A percentile compares a stretch with the other conserved stretches of the same genome.
These are phyloP conservation scores for Tothia fuscella DNA, from an alignment of 2,329 filamentous ascomycete genomes.

Conservation along the genomic window DNA sequence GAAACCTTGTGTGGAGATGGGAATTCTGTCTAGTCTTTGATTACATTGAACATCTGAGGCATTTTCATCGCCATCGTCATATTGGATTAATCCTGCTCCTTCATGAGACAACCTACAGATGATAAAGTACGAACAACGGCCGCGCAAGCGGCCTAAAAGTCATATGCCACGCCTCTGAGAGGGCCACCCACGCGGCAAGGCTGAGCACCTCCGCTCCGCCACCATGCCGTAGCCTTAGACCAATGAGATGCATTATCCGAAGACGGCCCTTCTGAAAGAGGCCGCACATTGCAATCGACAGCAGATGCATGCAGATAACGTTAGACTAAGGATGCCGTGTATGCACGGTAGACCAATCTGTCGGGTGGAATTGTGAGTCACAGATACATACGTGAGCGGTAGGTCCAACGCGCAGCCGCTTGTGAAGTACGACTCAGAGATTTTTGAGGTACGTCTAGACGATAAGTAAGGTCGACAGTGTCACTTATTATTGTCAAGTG, in stretches of 20 bases:
- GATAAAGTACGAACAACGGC: neutral
- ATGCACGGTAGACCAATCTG: conserved; percentile 1
- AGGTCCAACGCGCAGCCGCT: too few relatives aligned
- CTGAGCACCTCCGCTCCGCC: neutral
- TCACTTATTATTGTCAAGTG: too few relatives aligned
- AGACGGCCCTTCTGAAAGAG: neutral
- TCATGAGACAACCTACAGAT: neutral
- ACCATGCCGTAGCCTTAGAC: neutral
- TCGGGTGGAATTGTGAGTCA: too few relatives aligned
- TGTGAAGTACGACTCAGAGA: too few relatives aligned
- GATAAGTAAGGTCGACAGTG: too few relatives aligned
- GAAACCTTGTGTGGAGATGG: too few relatives aligned
- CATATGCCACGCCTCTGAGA: too few relatives aligned
- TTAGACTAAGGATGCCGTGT: neutral
- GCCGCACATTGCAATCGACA: neutral
- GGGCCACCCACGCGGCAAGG: neutral
- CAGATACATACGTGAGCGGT: too few relatives aligned
- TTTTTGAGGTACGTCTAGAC: too few relatives aligned
- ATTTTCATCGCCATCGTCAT: neutral
- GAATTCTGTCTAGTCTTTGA: too few relatives aligned
- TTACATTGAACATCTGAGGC: neutral
- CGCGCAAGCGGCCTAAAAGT: too few relatives aligned
- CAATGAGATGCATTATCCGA: neutral
- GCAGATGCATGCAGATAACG: conserved; percentile 4
- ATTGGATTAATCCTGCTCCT: neutral